These are phyloP conservation scores for Amyloporia xantha DNA, from an alignment of 768 basidiomycete genomes.

Conservation along the genomic window DNA sequence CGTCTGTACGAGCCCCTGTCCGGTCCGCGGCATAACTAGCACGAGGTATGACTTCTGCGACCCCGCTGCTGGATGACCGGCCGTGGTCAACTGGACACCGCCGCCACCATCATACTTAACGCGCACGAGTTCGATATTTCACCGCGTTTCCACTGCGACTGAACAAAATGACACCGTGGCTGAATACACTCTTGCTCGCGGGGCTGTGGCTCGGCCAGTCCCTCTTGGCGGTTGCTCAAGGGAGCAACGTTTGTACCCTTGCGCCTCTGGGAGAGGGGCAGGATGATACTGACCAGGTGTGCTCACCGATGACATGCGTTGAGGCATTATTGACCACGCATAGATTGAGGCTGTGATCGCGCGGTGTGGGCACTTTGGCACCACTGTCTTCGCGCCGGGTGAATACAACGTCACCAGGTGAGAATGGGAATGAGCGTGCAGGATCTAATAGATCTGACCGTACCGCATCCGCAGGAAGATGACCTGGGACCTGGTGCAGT, in stretches of 20 bases:
- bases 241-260: slow-evolving; percentile 13
- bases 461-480: slow-evolving; percentile 35
- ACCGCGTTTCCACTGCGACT: neutral
- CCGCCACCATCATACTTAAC: neutral
- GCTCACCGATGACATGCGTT: neutral
- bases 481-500: slow-evolving; percentile 42
- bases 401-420: slow-evolving; percentile 48
- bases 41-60: neutral
- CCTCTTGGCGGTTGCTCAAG: neutral
- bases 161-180: neutral
- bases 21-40: neutral
- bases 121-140: neutral
- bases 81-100: neutral
- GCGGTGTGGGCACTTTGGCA: slow-evolving; percentile 41
- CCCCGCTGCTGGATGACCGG: neutral
- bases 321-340: neutral
- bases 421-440: neutral
- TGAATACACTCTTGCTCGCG: neutral
- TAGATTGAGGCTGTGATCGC: slow-evolving; percentile 45
- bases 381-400: slow-evolving; percentile 37
- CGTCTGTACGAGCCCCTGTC: neutral
- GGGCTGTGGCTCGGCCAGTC: neutral
- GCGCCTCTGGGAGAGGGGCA: slow-evolving; percentile 16
- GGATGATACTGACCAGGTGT: slow-evolving; percentile 21
- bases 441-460: neutral